Evolutionary conservation across 139 green algal species (phyloP).

Genomic region (Auxenochlorella pyrenoidosa): DNA sequence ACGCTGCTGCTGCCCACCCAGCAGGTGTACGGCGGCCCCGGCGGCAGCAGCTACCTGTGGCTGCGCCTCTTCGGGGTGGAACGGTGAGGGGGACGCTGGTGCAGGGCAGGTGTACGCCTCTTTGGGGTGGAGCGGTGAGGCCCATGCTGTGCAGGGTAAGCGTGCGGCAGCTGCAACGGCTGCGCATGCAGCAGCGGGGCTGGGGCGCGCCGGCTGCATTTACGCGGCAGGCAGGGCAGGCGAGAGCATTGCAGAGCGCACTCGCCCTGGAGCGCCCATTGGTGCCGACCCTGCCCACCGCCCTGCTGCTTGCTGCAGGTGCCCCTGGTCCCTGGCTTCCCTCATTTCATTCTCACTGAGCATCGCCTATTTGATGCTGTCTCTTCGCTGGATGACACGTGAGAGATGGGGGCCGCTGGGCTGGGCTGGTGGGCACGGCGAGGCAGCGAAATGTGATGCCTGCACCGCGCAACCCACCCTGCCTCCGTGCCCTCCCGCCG

Average conservation of each 20-base stretch:
- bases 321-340: constrained; percentile 3
- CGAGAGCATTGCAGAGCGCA: too few relatives aligned
- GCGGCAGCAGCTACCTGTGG: constrained; percentile 46
- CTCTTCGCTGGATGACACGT: constrained; percentile 61
- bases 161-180: too few relatives aligned
- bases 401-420: neutral
- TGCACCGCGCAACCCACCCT: neutral
- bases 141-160: too few relatives aligned
- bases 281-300: neutral
- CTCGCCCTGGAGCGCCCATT: too few relatives aligned
- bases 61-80: constrained; percentile 43
- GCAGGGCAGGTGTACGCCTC: constrained; percentile 45
- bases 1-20: constrained; percentile 53
- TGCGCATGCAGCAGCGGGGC: too few relatives aligned
- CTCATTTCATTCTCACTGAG: constrained; percentile 21
- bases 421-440: too few relatives aligned
- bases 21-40: constrained; percentile 49
- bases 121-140: constrained; percentile 16
- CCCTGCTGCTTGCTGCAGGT: neutral
- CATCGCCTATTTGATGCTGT: constrained; percentile 10
- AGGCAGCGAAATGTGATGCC: too few relatives aligned
- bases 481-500: too few relatives aligned
- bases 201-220: too few relatives aligned
- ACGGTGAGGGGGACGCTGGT: too few relatives aligned
- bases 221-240: too few relatives aligned